A percentile compares a stretch with the other conserved stretches of the same genome.
phyloP scores from a whole-genome alignment of 169 alveolate genomes.

The Eimeria sp. region DNA sequence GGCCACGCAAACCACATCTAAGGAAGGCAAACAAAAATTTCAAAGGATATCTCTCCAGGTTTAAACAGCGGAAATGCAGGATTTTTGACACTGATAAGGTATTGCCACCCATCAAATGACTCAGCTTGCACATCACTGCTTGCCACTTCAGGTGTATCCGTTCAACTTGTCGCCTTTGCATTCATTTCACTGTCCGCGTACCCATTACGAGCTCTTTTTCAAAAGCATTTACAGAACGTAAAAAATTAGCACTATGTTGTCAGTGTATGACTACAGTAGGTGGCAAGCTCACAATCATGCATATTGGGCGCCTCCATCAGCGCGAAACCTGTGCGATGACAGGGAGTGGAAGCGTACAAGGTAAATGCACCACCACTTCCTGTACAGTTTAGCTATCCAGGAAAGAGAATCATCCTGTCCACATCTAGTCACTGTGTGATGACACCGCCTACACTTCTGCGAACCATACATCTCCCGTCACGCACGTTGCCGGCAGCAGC shows the following conservation, averaged over 20 bases:
- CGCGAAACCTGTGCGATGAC: not conserved
- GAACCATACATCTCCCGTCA: not conserved
- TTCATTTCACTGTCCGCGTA: not conserved
- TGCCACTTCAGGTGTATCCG: slow-evolving; percentile 20
- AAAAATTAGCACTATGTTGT: not conserved
- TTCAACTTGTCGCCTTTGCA: not conserved
- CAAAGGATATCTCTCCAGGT: not conserved
- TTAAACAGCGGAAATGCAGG: not conserved
- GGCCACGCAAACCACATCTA: slow-evolving; percentile 1
- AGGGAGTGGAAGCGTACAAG: not conserved
- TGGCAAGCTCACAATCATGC: not conserved
- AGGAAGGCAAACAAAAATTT: not conserved
- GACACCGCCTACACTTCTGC: not conserved
- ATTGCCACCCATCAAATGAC: not conserved
- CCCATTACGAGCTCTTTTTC: not conserved
- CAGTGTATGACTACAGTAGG: not conserved
- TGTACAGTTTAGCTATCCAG: not conserved
- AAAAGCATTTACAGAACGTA: not conserved
- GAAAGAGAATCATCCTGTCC: not conserved
- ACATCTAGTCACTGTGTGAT: not conserved
- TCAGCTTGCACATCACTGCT: not conserved
- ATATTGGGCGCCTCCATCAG: not conserved
- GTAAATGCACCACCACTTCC: not conserved
- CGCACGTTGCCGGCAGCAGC: not conserved
- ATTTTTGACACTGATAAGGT: not conserved